Base-by-base conservation (phyloP, 2,329 filamentous ascomycete species). In the Ascochyta lentis region DNA sequence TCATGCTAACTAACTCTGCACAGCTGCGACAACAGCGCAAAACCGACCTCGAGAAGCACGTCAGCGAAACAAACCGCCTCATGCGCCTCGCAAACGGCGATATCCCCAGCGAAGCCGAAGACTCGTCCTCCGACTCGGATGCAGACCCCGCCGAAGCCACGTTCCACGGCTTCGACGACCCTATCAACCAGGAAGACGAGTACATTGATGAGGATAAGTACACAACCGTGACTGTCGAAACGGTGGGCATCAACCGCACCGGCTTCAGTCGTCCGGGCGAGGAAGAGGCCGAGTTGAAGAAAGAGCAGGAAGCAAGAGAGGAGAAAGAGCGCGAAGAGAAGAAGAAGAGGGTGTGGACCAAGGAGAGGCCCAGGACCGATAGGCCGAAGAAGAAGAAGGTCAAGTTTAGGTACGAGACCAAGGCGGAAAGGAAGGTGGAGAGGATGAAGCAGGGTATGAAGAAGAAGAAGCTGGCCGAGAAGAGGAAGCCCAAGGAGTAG, bases 141-240 rank as follows among this genome's bases (percentile, higher is more conserved):
- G 71, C 73, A 4, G 64, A 76, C 23, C 76, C 75, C 44, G 65
- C 73, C 10, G 76, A 76, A 43, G 65, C 74, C 5, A 74, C 80
- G 1, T 59, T 65, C 48, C 54, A 43, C n/a, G 59, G 65, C n/a
- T 65, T 65, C 46, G 54, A 58, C 34, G 87, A 89, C 63, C 73
- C 54, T 44, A 82, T 86, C 22, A 88, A 96, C 71, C 87, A 91
- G 65, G 90, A 96, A 73, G 92, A 94, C 64, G 92, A 98, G 75
- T 99, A 97, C 77, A 86, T 97, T 63, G 95, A 99, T 75, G 95
- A 98, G 74, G 94, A 97, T 75, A 90, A 90, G 72, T 97, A 92
- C 74, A 98, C 95, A 0, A 96, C 92, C 0, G 95, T 99, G 24
- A 97, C 91, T 0, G 88, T 99, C 1, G 94, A 97, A 74, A 89